Base-by-base conservation (phyloP, 2,329 filamentous ascomycete genomes). In the Fusarium sp. region DNA sequence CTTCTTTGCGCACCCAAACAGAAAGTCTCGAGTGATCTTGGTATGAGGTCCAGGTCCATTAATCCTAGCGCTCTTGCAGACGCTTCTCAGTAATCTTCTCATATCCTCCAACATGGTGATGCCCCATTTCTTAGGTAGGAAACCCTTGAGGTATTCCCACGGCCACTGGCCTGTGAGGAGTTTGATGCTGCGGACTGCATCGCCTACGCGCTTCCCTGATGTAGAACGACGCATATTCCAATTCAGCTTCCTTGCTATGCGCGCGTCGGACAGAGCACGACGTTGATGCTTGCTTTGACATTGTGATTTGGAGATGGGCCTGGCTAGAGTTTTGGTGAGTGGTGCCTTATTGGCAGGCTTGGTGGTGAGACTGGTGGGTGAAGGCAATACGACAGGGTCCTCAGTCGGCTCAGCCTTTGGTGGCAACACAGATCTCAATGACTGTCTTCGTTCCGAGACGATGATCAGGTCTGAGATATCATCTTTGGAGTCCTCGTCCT, bases 121-220 rank as follows among this genome's bases (percentile, higher is more conserved):
- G 6, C 27, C 7, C 60, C 60, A 65, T 22, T 8, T 65, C 18
- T 20, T n/a, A 0, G 60, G 60, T 0, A 2, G 0, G 7, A 65
- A 65, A 3, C n/a, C 52, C 9, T 22, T n/a, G 7, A 29, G 18
- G 5, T 59, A 46, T 18, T 65, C 45, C 60, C 52, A 65, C 5
- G 62, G 62, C 62, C 60, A 65, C 25, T 51, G 45, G 4, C 27
- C 45, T 1, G 62, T 38, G 1, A 65, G 30, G 13, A 1, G 8
- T 5, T 41, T n/a, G 6, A 65, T 13, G 5, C 51, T 9, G 0
- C 60, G 32, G 2, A 45, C n/a, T 5, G 60, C 60, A 29, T 58
- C 11, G 16, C 62, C 62, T 5, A 65, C 38, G 16, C 62, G 40
- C 11, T 25, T 65, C 0, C 40, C 62, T 24, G 41, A 51, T 3